Evolutionary conservation across 163 green algal species (phyloP).

Genomic region (Coccomyxa subellipsoidea): DNA sequence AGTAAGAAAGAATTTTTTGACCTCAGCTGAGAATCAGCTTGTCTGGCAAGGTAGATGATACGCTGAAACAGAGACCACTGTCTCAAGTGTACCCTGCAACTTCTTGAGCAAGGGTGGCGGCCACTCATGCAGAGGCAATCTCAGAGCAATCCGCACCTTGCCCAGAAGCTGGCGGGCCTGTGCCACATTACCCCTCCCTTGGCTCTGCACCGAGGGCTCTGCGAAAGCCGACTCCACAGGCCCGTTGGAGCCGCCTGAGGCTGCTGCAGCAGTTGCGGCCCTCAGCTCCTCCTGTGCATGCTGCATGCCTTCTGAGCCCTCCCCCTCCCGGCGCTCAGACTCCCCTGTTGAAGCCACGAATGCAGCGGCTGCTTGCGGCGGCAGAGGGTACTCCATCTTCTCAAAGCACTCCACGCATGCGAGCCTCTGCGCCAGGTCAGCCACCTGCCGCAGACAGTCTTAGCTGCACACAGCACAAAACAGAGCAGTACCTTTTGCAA

Average conservation of each 20-base stretch:
- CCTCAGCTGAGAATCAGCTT: too few relatives aligned
- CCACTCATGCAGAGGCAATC: too few relatives aligned
- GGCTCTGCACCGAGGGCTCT: neutral
- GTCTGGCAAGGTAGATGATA: too few relatives aligned
- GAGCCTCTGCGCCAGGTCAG: neutral
- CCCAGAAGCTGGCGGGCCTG: constrained; percentile 7
- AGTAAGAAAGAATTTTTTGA: too few relatives aligned
- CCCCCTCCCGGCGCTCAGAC: neutral
- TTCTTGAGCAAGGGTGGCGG: too few relatives aligned
- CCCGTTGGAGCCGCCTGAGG: neutral
- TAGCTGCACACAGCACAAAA: neutral
- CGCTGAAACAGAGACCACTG: too few relatives aligned
- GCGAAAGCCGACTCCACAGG: neutral
- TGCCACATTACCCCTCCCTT: neutral
- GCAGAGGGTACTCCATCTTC: neutral
- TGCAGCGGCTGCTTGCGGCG: neutral
- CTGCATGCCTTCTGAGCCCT: neutral
- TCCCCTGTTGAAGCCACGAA: neutral
- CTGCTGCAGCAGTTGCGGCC: neutral
- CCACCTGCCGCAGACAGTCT: neutral
- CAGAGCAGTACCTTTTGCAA: neutral
- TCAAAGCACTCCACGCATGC: constrained; percentile 2
- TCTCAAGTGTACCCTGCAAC: too few relatives aligned
- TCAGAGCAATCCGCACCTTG: neutral
- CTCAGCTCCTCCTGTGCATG: neutral